Evolutionary conservation across 345 rosid species (phyloP).

Genomic region (Balakata baccata): DNA sequence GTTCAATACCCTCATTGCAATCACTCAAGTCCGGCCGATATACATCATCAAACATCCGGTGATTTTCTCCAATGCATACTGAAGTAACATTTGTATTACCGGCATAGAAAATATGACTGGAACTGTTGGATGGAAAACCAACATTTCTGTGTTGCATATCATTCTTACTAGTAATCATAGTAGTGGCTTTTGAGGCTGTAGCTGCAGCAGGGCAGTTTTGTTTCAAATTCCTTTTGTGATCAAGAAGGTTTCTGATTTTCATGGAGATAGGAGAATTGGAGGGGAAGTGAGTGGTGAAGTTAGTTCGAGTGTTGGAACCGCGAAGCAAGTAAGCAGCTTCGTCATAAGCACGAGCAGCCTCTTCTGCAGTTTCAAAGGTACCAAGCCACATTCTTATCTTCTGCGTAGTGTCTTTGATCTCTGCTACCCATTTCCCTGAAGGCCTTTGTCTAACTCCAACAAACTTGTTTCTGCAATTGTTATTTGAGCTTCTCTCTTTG

Average conservation of each 20-base stretch:
- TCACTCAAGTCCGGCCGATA: constrained; percentile 53
- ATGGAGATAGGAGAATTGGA: constrained; percentile 57
- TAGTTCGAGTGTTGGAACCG: constrained; percentile 80
- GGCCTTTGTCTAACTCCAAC: constrained; percentile 91
- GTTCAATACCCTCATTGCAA: constrained; percentile 29
- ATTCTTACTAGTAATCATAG: constrained; percentile 8
- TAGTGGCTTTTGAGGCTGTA: constrained; percentile 18
- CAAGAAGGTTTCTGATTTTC: constrained; percentile 71
- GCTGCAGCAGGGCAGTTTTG: constrained; percentile 15
- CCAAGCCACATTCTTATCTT: constrained; percentile 95
- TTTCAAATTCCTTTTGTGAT: constrained; percentile 54
- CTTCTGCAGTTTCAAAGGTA: constrained; percentile 73
- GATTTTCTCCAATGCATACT: constrained; percentile 14
- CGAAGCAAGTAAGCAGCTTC: constrained; percentile 88
- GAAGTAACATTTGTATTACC: too few species aligned
- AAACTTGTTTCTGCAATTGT: constrained; percentile 44
- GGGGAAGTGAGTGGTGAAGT: constrained; percentile 51
- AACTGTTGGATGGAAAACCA: constrained; percentile 4
- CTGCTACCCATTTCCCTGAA: constrained; percentile 92
- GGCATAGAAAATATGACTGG: neutral
- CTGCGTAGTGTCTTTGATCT: constrained; percentile 83
- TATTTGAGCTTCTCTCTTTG: constrained; percentile 23
- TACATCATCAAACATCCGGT: constrained; percentile 34
- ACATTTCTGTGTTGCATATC: constrained; percentile 12
- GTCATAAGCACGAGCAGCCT: constrained; percentile 86